phyloP scores from a whole-genome alignment of 2,329 filamentous ascomycete species.

The Fusarium kyushuense region DNA sequence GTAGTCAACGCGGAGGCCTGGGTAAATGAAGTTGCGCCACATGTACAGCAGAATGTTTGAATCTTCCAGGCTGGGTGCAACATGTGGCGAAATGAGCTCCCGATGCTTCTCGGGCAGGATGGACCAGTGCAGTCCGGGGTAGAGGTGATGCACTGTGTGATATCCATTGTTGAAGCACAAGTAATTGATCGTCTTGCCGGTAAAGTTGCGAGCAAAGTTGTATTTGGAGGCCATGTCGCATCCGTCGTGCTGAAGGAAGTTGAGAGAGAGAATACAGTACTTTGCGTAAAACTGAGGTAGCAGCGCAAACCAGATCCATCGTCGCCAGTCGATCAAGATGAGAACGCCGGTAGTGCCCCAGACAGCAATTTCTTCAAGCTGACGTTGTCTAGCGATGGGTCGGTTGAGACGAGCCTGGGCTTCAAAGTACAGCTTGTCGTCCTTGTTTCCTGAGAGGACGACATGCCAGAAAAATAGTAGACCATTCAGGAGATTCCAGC shows the following conservation, averaged over 20 bases:
- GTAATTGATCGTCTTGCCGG: conserved; percentile 7
- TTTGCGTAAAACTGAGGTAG: conserved; percentile 23
- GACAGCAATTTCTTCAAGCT: conserved; percentile 16
- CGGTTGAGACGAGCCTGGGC: conserved; percentile 21
- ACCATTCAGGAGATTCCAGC: conserved; percentile 27
- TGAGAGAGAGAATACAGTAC: conserved; percentile 22
- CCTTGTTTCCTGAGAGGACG: conserved; percentile 14
- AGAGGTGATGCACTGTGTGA: conserved; percentile 22
- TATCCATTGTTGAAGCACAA: conserved; percentile 28
- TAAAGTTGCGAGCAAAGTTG: conserved; percentile 28
- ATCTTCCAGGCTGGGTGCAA: conserved; percentile 8
- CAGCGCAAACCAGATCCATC: conserved; percentile 26
- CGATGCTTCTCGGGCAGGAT: conserved; percentile 13
- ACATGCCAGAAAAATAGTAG: conserved; percentile 26
- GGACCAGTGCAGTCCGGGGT: conserved; percentile 24
- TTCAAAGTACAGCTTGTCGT: conserved; percentile 23
- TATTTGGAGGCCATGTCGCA: conserved; percentile 29
- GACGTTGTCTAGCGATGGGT: conserved; percentile 19
- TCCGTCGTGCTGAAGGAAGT: conserved; percentile 24
- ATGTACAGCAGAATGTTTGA: conserved; percentile 13
- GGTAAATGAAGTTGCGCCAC: conserved; percentile 23
- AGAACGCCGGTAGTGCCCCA: conserved; percentile 16
- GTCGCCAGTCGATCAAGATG: conserved; percentile 16
- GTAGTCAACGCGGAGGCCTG: conserved; percentile 13
- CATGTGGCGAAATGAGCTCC: conserved; percentile 7